Conservation (phyloP, 140 eudicot species). For the Flaveria floridana region DNA sequence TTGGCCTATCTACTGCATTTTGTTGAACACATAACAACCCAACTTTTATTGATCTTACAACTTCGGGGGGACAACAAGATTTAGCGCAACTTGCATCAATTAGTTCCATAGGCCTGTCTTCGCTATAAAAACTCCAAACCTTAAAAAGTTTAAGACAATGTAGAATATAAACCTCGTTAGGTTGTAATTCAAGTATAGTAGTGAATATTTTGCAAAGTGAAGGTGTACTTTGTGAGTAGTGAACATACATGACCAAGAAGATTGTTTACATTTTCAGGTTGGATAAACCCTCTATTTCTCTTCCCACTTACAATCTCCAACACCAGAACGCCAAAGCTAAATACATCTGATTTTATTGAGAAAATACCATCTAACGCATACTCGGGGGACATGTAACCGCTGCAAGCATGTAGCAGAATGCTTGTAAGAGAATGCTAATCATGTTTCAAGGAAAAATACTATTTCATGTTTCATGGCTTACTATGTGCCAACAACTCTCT, state of each 20-base stretch:
- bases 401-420: constrained; percentile 19
- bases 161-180: background rate
- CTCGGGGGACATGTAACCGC: constrained; percentile 70
- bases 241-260: constrained; percentile 57
- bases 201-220: background rate
- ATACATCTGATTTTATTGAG: constrained; percentile 58
- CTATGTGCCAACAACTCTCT: constrained; percentile 51
- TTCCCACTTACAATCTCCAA: constrained; percentile 55
- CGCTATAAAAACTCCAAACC: constrained; percentile 39
- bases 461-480: constrained; percentile 36
- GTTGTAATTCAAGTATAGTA: background rate
- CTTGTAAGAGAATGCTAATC: background rate
- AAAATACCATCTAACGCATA: constrained; percentile 52
- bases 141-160: background rate
- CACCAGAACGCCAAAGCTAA: constrained; percentile 55
- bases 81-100: constrained; percentile 24
- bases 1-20: constrained; percentile 44
- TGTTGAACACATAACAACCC: constrained; percentile 50
- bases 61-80: constrained; percentile 26
- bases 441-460: background rate
- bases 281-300: constrained; percentile 47
- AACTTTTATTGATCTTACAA: constrained; percentile 34
- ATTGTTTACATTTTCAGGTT: constrained; percentile 37
- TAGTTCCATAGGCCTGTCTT: constrained; percentile 36
- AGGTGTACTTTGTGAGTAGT: background rate